Evolutionary conservation across 192 early-diverging fungal species (phyloP), one percentile per base, ranked within the genome.

Genomic region (Backusella macrospora): DNA sequence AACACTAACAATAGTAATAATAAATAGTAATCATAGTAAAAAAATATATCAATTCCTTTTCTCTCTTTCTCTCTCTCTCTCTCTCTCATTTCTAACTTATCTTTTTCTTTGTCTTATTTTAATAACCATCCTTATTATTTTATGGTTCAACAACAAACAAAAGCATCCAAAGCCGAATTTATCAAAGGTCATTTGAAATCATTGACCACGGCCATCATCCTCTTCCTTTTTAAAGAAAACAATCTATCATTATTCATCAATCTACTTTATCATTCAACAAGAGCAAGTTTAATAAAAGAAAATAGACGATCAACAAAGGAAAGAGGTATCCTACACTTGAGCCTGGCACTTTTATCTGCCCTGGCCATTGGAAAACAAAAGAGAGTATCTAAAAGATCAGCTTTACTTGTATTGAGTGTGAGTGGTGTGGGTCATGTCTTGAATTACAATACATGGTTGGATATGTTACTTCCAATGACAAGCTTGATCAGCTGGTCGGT

Each of bases 301-400:
- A 59, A 18, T 23, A 59, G 21, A 34, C 70, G 21, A 13, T 40
- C 70, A 71, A 40, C 70, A 71, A 55, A 15, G 38, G 47, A 37
- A 40, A 26, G 21, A 37, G 71, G 71, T 38, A 62, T 64, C 14
- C 52, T 64, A 21, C 71, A 73, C 55, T 3, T 73, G 71, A 42
- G 55, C 8, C n/a, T 73, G 37, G 71, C 39, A 26, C 34, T 64
- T 10, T 34, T 73, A 26, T 55, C 71, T 5, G 39, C 40, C 16
- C 26, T 73, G 39, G 48, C 71, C 9, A 13, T 73, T 37, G 23
- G 38, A 34, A 62, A 46, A 46, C 52, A 59, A 64, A 68, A 68
- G 23, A 39, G 21, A 42, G 67, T 42, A 3, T 42, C 34, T 16
- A 68, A 68, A 46, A 5, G 34, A 12, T 59, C 52, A 2, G 52